Evolutionary conservation across 2,329 filamentous ascomycete species (phyloP), one percentile per base, ranked within the genome.

Genomic region (Cercospora sp.): DNA sequence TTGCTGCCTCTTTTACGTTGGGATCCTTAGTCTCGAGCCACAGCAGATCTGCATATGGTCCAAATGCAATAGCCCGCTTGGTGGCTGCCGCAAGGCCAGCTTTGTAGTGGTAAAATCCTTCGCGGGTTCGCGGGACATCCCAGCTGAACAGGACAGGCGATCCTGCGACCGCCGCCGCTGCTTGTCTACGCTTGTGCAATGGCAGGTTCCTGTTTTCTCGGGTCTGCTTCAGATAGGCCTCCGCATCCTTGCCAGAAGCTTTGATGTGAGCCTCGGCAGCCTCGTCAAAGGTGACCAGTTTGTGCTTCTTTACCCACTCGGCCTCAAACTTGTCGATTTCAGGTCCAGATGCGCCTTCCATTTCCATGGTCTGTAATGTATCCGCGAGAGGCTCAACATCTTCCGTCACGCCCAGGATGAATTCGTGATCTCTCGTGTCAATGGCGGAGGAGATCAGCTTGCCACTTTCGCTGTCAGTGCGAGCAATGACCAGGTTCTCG

Each of bases 11-110:
- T 61, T 87, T 80, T 10, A 98, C 92, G 73, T 89, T 90, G 24
- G 95, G 94, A 73, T 95, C 91, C 60, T 92, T 94, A 0, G 95
- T 98, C 83, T 99, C 95, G 59, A 98, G 92, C 95, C 95, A 99
- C 12, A 98, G 86, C 18, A 99, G 89, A 79, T 99, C 95, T 1
- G 95, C 93, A 77, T 92, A 97, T 0, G 94, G 94, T 0, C 90
- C 93, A 76, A 97, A 98, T 60, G 91, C 92, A 69, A 97, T 89
- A 2, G 94, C 94, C 65, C 95, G 91, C 85, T 98, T 98, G 43
- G 93, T 97, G 0, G 95, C 94, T 0, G 94, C 92, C 6, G 85
- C 81, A 84, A 97, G 90, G 73, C 93, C 94, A 13, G 91, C 91
- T 60, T 87, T 86, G 85, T 93, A 97, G 80, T 97, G 93, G 82